Evolutionary conservation across 768 basidiomycete species (phyloP).

Genomic region (Hypsizygus marmoreus): DNA sequence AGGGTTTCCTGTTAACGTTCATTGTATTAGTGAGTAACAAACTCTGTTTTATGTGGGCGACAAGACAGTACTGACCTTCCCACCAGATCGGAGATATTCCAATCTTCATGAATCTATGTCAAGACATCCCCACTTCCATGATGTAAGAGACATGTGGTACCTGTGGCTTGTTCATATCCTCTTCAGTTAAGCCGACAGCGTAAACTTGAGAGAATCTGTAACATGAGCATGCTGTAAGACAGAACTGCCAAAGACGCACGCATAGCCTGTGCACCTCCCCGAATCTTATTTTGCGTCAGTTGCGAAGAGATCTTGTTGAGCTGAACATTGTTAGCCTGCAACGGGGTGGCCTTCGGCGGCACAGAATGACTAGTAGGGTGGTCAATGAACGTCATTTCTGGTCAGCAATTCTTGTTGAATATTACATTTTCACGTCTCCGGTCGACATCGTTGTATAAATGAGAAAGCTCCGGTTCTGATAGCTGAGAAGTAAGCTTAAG

Average conservation of each 20-base stretch:
- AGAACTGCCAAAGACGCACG: constrained; percentile 43
- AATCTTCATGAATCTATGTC: constrained; percentile 48
- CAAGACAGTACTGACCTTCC: constrained; percentile 60
- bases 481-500: too few species aligned
- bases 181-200: constrained; percentile 73
- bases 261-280: constrained; percentile 86
- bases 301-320: constrained; percentile 77
- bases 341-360: constrained; percentile 36
- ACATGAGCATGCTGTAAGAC: neutral
- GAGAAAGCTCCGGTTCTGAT: too few species aligned
- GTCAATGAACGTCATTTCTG: neutral
- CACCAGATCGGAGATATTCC: constrained; percentile 91
- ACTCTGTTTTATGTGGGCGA: neutral
- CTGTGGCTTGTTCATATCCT: constrained; percentile 86
- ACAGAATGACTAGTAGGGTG: constrained; percentile 39
- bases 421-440: constrained; percentile 42
- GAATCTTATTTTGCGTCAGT: constrained; percentile 75
- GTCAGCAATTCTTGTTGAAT: neutral
- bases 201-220: constrained; percentile 53
- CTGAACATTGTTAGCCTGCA: constrained; percentile 32
- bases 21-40: neutral
- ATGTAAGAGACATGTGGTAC: too few species aligned
- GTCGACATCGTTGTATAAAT: constrained; percentile 52
- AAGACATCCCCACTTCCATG: too few species aligned
- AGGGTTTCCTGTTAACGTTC: constrained; percentile 63